Base-by-base conservation (phyloP, 306 rosid species). In the Vachellia pachyceras region DNA sequence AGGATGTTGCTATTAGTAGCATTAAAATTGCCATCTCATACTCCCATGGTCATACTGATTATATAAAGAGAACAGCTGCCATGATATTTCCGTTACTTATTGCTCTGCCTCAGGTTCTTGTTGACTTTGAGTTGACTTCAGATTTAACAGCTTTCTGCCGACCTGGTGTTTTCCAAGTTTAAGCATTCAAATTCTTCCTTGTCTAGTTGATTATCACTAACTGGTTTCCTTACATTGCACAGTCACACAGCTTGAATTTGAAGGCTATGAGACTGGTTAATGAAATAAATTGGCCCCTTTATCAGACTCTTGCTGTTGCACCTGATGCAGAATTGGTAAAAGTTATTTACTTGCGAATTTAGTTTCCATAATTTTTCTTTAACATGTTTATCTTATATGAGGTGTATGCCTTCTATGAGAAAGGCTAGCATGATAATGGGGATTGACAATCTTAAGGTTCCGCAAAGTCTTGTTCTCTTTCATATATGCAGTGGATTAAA, bases 81-180 rank as follows among this genome's bases (percentile, higher is more conserved):
- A 75, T 90, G 92, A 84, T 90, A 41, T 93, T 90, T 84, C 97
- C 99, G 8, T 55, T 93, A 60, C 97, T 95, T 78, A 70, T 95
- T 82, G 80, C 88, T 83, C 80, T 83, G 63, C 97, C 92, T 57
- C 92, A 95, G 99, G 99, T 94, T 72, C 63, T 60, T 76, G 84
- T 54, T 35, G 68, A 63, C 67, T 81, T 69, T 13, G 33, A 37
- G 52, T 54, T 61, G 79, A 71, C 47, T 37, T 76, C 72, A 33
- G 29, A 78, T 66, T 69, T 82, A 46, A 45, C 41, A 44, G 54
- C 37, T 63, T 79, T 54, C 23, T 50, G 35, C 52, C 6, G 10
- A 70, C 69, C 68, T 72, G 57, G 61, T 41, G 12, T 39, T 18
- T 39, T 67, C 52, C 54, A 45, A 35, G 4, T 41, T 29, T 33